Evolutionary conservation across 116 monocot genomes (phyloP), one percentile per base, ranked within the genome.

Genomic region (Zostera marina): DNA sequence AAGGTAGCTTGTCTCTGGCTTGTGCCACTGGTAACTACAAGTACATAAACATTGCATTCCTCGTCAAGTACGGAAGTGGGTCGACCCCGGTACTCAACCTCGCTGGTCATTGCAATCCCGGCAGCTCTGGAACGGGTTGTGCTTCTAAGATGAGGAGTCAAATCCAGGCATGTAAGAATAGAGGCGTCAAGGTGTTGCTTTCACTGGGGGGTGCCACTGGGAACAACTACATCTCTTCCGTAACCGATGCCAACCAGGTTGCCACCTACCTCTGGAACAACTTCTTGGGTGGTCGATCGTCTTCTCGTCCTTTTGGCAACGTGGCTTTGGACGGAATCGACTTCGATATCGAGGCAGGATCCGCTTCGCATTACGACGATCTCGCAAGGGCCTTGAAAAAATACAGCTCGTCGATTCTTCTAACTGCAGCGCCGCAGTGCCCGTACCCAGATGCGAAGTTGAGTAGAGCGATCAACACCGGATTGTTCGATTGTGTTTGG

Each of bases 401-500:
- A 10, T 52, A 44, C 55, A 61, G 70, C 59, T 14, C 26, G 15
- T 16, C 67, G 59, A 69, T 78, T 19, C 54, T 59, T 26, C 51
- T 83, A 4, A 38, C 69, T 3, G 84, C 84, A 1, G 84, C 84
- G 9, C 77, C 77, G 4, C 74, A 74, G 77, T 85, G 80, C 66
- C 68, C 65, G 0, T 77, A 51, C 67, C 84, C 77, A 0, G 80
- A 85, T 22, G 22, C 24, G 9, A n/a, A 32, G 15, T 13, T 76
- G 8, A 20, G 49, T 12, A 10, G 39, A 0, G 81, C 81, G 11
- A 25, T 81, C 11, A 15, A 5, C 26, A 72, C 80, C 8, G 77
- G 84, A 40, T 55, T 85, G 17, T 80, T 85, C 56, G 80, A 80
- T 61, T 63, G 60, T 56, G 74, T 85, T 0, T 84, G 84, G 84